Base-by-base conservation (phyloP, 306 rosid genomes). In the Corylus avellana region DNA sequence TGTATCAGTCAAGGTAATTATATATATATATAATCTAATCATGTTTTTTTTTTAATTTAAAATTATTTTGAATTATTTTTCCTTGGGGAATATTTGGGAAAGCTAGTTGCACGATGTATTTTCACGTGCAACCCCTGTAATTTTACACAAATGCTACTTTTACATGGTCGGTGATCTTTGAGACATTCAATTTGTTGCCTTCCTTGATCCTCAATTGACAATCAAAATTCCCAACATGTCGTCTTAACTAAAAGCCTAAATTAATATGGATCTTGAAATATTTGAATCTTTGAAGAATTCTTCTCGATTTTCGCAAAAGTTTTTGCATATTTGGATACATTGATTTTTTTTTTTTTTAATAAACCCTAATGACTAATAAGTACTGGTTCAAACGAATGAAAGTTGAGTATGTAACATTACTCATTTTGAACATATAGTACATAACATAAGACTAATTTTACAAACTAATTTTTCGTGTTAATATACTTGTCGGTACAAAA, bases 41-140 rank as follows among this genome's bases (percentile, higher is more conserved):
- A 37, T 37, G 16, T 13, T 1, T 37, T 37, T 42, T 18, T 42
- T 22, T 8, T 7, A 7, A 18, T 18, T 42, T 42, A 8, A 3
- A 18, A 8, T 39, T 68, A 39, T 39, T 37, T 58, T 18, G 12
- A 32, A 68, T 9, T 68, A n/a, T 42, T 68, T 20, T 14, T 71
- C 46, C 46, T 1, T 61, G 14, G 84, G 75, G 87, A 84, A 84
- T 84, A 84, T 84, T 72, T 84, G 61, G 87, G 87, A 84, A 84
- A 71, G 81, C 73, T 84, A 84, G 55, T 83, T 75, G 83, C 74
- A 78, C 74, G 70, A n/a, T 59, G 70, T 75, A 39, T 74, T 71
- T 71, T 57, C 81, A 79, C 61, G 75, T 79, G 81, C 78, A 51
- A 8, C 70, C 29, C 29, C 55, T 67, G 50, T 46, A 75, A 75